Conservation (phyloP, 768 basidiomycete genomes). For the Lactarius pseudohatsudake region DNA sequence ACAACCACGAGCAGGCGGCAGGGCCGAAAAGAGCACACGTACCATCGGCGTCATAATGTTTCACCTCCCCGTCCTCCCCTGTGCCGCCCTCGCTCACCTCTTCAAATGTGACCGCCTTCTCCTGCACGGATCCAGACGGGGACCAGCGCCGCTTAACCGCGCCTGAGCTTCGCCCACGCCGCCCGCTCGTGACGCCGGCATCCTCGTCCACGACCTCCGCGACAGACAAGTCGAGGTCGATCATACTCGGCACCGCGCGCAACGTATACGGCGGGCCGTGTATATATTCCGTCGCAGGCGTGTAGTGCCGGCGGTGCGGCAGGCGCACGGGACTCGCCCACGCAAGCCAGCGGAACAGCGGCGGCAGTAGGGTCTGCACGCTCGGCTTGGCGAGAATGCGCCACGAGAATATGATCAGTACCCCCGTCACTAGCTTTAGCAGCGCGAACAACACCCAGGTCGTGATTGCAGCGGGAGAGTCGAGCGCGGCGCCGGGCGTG, state of each 20-base stretch:
- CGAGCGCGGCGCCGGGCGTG: constrained; percentile 48
- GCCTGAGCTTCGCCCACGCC: constrained; percentile 5
- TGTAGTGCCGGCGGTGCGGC: too few species aligned
- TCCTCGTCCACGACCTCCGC: constrained; percentile 33
- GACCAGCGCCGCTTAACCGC: too few species aligned
- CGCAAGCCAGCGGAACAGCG: constrained; percentile 75
- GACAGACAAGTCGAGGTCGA: constrained; percentile 56
- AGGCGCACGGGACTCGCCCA: constrained; percentile 30
- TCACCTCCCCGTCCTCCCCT: constrained; percentile 44
- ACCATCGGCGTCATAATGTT: constrained; percentile 55
- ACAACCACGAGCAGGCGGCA: too few species aligned
- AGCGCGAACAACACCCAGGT: constrained; percentile 41
- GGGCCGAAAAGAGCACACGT: too few species aligned
- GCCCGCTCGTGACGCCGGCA: constrained; percentile 36
- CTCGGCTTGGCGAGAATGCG: constrained; percentile 80
- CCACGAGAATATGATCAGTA: constrained; percentile 82
- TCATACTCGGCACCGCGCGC: constrained; percentile 79
- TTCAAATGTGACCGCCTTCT: constrained; percentile 19
- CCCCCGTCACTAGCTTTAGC: constrained; percentile 53
- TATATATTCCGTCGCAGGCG: constrained; percentile 79
- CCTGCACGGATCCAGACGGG: too few species aligned
- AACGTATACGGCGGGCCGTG: constrained; percentile 62
- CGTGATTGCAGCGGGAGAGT: constrained; percentile 36
- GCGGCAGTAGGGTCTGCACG: constrained; percentile 75
- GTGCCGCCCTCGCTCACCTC: constrained; percentile 28